These are phyloP conservation scores for Kingdonia uniflora DNA, from an alignment of 164 flowering plant species.

Conservation along the genomic window DNA sequence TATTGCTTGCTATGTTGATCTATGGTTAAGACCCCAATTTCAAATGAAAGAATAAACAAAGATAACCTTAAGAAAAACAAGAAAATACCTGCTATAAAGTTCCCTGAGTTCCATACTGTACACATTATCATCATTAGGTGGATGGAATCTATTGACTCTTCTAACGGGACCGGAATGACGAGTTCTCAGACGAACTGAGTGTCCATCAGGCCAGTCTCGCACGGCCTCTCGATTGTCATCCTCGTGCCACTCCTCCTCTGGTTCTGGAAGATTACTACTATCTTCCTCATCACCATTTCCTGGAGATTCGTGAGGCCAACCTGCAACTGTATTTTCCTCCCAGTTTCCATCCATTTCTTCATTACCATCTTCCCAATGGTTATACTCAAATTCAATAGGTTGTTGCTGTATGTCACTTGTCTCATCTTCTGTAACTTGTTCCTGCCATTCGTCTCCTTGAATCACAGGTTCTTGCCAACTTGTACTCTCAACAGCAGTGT, in stretches of 20 bases:
- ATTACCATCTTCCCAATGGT: slow-evolving; percentile 39
- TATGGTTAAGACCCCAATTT: too few relatives aligned
- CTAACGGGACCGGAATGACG: slow-evolving; percentile 48
- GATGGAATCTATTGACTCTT: slow-evolving; percentile 69
- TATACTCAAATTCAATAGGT: slow-evolving; percentile 29
- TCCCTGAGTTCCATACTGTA: slow-evolving; percentile 99
- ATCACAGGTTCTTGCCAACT: slow-evolving; percentile 33
- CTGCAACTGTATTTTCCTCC: slow-evolving; percentile 40
- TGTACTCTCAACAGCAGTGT: slow-evolving; percentile 22
- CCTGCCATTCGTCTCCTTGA: slow-evolving; percentile 40
- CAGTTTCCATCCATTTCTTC: slow-evolving; percentile 33
- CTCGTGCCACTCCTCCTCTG: slow-evolving; percentile 50
- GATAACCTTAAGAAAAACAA: neutral
- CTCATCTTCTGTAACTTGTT: slow-evolving; percentile 34
- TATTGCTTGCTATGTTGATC: too few relatives aligned
- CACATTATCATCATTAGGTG: slow-evolving; percentile 93
- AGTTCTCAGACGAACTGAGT: slow-evolving; percentile 52
- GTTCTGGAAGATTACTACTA: slow-evolving; percentile 22
- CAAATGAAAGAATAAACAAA: too few relatives aligned
- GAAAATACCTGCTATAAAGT: slow-evolving; percentile 77
- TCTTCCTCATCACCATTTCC: slow-evolving; percentile 31
- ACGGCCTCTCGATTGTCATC: slow-evolving; percentile 38
- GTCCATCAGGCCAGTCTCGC: slow-evolving; percentile 58
- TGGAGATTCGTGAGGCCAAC: slow-evolving; percentile 41
- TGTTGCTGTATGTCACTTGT: slow-evolving; percentile 35